Evolutionary conservation across 176 grass and related monocot genomes (phyloP).

Genomic region (Elymus sibiricus): DNA sequence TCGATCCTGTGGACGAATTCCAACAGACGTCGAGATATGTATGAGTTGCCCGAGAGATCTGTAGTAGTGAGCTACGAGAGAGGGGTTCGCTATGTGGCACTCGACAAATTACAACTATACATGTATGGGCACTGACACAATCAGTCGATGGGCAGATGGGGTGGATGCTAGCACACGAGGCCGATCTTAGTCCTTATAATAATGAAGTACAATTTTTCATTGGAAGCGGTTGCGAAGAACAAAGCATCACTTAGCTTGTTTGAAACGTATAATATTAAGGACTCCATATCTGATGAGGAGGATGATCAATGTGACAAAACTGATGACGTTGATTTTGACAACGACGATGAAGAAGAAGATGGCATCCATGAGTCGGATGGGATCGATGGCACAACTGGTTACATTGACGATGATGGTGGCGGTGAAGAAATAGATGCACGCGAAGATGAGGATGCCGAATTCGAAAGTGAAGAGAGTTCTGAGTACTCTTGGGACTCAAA

Average conservation of each 20-base stretch:
- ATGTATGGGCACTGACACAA: neutral
- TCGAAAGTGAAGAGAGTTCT: neutral
- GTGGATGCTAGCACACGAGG: neutral
- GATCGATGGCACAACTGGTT: neutral
- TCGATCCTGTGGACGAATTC: no score
- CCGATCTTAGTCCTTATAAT: neutral
- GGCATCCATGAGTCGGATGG: neutral
- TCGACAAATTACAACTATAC: neutral
- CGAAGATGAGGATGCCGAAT: neutral
- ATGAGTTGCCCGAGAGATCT: neutral
- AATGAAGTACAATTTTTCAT: neutral
- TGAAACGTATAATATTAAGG: neutral
- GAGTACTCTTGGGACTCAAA: neutral
- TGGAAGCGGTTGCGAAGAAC: neutral
- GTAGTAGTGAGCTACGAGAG: neutral
- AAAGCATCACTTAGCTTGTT: neutral
- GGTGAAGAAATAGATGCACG: neutral
- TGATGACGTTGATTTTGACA: neutral
- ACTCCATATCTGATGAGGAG: neutral
- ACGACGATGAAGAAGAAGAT: neutral
- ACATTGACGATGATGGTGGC: neutral
- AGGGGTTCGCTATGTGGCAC: neutral
- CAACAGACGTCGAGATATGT: no score
- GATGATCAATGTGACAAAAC: no score
- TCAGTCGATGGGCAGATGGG: neutral